Percentiles rank a stretch among this genome's conserved stretches.
Evolutionary conservation across 2,329 filamentous ascomycete genomes (phyloP).

Genomic region (Zalaria obscura): DNA sequence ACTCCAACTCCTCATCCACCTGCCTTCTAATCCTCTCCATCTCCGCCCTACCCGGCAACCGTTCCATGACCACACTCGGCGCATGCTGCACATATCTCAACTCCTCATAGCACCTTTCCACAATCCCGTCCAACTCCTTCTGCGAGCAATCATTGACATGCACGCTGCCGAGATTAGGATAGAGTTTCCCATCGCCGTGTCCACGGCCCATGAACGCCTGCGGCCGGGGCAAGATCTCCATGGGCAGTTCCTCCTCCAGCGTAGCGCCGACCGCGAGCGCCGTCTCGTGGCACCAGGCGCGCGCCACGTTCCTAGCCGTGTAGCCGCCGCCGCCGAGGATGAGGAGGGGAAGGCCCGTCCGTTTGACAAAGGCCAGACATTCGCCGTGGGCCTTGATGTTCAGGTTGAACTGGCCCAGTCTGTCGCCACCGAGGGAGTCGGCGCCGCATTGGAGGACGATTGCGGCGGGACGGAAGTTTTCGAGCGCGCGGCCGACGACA

Average conservation of each 20-base stretch:
- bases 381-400: constrained; percentile 89
- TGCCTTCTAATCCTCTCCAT: constrained; percentile 49
- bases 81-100: constrained; percentile 71
- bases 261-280: constrained; percentile 68
- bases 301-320: constrained; percentile 88
- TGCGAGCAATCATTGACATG: constrained; percentile 54
- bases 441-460: constrained; percentile 94
- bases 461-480: constrained; percentile 73
- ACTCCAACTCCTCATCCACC: constrained; percentile 52
- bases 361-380: constrained; percentile 82
- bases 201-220: constrained; percentile 72
- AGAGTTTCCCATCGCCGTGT: constrained; percentile 54
- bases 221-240: constrained; percentile 64
- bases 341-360: constrained; percentile 64
- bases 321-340: constrained; percentile 93
- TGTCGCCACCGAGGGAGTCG: constrained; percentile 84
- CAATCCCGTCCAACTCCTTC: constrained; percentile 62
- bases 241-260: constrained; percentile 59
- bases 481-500: constrained; percentile 64
- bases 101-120: constrained; percentile 71
- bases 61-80: constrained; percentile 74
- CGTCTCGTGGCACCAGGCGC: constrained; percentile 95
- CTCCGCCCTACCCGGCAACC: constrained; percentile 57
- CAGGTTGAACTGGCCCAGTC: constrained; percentile 89
- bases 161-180: constrained; percentile 77